These are phyloP conservation scores for Gentiana macrophylla DNA, from an alignment of 257 asterid species.

Conservation along the genomic window DNA sequence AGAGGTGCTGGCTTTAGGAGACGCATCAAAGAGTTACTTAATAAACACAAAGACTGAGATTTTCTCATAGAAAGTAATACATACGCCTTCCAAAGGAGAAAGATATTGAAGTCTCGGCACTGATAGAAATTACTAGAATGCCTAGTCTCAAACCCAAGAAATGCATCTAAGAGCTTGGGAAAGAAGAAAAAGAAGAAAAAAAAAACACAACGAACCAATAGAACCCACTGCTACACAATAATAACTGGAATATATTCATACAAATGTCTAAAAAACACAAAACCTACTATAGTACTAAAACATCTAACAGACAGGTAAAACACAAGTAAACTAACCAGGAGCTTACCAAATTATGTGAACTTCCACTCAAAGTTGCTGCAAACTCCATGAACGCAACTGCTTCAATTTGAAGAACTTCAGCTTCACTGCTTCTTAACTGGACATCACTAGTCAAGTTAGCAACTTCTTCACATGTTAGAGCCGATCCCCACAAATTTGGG, in stretches of 20 bases:
- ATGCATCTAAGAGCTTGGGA: background rate
- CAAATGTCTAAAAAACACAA: background rate
- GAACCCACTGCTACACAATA: too few species aligned
- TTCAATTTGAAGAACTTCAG: slow-evolving; percentile 60
- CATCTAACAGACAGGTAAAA: slow-evolving; percentile 4
- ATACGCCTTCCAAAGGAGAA: too few species aligned
- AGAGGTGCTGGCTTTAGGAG: too few species aligned
- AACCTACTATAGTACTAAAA: background rate
- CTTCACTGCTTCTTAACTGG: slow-evolving; percentile 21
- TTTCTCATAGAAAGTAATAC: too few species aligned
- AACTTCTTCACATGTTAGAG: slow-evolving; percentile 21
- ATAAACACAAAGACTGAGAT: too few species aligned
- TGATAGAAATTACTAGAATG: background rate
- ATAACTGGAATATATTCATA: too few species aligned
- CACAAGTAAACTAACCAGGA: slow-evolving; percentile 18
- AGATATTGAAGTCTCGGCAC: background rate
- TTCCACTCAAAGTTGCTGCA: slow-evolving; percentile 75
- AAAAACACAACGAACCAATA: background rate
- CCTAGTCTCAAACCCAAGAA: background rate
- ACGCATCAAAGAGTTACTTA: too few species aligned
- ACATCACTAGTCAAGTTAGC: slow-evolving; percentile 27
- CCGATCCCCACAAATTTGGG: slow-evolving; percentile 18
- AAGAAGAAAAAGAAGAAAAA: background rate
- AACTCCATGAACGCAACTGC: slow-evolving; percentile 68
- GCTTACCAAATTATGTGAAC: slow-evolving; percentile 86